These are phyloP conservation scores for Talaromyces sp. DNA, from an alignment of 2,329 filamentous ascomycete genomes.

Conservation along the genomic window DNA sequence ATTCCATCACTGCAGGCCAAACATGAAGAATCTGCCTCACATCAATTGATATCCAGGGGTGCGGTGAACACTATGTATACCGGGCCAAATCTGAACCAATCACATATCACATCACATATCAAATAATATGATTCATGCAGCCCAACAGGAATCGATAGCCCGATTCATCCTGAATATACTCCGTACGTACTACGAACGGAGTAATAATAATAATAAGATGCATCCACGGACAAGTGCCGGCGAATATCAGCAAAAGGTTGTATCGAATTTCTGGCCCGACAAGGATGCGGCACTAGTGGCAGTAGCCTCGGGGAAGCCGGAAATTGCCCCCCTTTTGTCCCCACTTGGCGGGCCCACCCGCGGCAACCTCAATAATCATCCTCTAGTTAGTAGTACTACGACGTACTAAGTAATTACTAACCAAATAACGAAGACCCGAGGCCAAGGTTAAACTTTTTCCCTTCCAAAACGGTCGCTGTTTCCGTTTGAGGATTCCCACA, in stretches of 20 bases:
- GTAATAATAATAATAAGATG: background rate
- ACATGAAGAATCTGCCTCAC: too few relatives aligned
- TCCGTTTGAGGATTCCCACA: slow-evolving; percentile 1
- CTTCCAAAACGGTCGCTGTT: background rate
- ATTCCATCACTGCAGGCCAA: too few relatives aligned
- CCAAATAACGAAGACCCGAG: background rate
- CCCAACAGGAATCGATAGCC: background rate
- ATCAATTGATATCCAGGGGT: too few relatives aligned
- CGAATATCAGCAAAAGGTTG: background rate
- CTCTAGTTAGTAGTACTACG: background rate
- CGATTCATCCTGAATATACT: background rate
- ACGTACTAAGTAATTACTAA: too few relatives aligned
- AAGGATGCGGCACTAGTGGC: background rate
- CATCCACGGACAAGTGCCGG: background rate
- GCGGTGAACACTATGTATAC: background rate
- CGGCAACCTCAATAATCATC: background rate
- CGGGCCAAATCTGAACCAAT: too few relatives aligned
- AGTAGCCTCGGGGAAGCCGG: background rate
- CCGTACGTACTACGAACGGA: background rate
- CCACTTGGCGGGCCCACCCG: background rate
- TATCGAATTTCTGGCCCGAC: background rate
- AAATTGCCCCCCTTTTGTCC: background rate
- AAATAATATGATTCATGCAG: background rate
- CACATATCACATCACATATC: background rate
- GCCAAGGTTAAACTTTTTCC: background rate